phyloP scores from a whole-genome alignment of 2,329 filamentous ascomycete species.

The Ophiostoma montium region DNA sequence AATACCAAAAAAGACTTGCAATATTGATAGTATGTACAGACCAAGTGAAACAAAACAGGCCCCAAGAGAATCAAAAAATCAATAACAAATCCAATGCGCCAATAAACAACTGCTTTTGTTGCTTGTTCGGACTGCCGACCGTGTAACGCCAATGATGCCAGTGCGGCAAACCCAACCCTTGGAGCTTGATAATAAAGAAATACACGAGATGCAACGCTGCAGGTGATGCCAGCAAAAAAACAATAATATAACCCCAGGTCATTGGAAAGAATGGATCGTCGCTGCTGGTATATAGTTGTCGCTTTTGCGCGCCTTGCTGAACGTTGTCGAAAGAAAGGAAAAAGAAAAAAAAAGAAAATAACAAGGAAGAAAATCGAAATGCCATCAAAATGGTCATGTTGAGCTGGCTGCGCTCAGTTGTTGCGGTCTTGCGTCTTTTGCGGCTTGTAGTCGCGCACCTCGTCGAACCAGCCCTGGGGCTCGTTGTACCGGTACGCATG shows the following conservation, averaged over 20 bases:
- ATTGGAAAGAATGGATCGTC: neutral
- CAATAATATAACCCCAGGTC: neutral
- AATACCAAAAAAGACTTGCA: no score
- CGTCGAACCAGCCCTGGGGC: constrained; percentile 63
- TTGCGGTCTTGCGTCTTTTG: constrained; percentile 37
- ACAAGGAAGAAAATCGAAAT: neutral
- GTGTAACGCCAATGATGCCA: neutral
- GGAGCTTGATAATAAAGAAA: neutral
- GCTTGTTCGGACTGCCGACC: neutral
- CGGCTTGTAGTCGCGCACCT: constrained; percentile 72
- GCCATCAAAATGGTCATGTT: no score
- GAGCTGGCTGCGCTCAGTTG: constrained; percentile 12
- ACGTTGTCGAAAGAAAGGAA: neutral
- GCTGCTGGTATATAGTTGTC: neutral
- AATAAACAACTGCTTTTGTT: neutral
- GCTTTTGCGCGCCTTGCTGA: neutral
- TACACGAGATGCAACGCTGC: neutral
- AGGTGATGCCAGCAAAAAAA: neutral
- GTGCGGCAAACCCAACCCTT: neutral
- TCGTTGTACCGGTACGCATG: constrained; percentile 88
- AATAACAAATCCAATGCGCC: neutral
- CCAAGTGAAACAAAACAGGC: neutral
- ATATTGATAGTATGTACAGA: no score
- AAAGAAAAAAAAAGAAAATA: neutral
- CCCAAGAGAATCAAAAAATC: neutral